These are phyloP conservation scores for Tulasnella sp. DNA, from an alignment of 768 basidiomycete species.

Conservation along the genomic window DNA sequence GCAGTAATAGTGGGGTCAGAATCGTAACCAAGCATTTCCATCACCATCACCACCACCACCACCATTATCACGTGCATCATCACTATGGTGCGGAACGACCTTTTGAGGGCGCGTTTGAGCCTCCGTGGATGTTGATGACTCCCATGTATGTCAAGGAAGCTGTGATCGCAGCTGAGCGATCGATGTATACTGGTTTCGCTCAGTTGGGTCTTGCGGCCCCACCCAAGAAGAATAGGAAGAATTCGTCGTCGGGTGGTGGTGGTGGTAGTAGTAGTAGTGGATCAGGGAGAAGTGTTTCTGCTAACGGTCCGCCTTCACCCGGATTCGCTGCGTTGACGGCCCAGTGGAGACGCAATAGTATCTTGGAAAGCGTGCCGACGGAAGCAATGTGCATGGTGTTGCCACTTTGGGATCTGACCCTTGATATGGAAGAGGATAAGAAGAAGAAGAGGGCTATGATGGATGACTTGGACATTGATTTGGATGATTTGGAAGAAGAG, in stretches of 20 bases:
- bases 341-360: conserved; percentile 17
- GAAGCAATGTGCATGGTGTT: conserved; percentile 73
- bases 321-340: background rate
- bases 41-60: conserved; percentile 1
- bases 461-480: conserved; percentile 19
- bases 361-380: conserved; percentile 49
- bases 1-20: too few relatives aligned
- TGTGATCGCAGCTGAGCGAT: conserved; percentile 4
- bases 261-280: background rate
- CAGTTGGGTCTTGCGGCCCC: conserved; percentile 3
- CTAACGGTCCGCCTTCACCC: too few relatives aligned
- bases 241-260: conserved; percentile 13
- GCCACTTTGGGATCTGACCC: conserved; percentile 46
- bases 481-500: conserved; percentile 10
- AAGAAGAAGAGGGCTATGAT: conserved; percentile 19
- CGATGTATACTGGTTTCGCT: conserved; percentile 11
- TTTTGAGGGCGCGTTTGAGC: conserved; percentile 25
- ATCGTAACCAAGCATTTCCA: too few relatives aligned
- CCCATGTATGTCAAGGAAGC: conserved; percentile 51
- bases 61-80: conserved; percentile 5
- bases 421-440: conserved; percentile 6
- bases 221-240: conserved; percentile 11
- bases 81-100: background rate
- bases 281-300: conserved; percentile 27
- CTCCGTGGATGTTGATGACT: conserved; percentile 54